Evolutionary conservation across 2,329 filamentous ascomycete species (phyloP).

Genomic region (Calonectria leucothoes): DNA sequence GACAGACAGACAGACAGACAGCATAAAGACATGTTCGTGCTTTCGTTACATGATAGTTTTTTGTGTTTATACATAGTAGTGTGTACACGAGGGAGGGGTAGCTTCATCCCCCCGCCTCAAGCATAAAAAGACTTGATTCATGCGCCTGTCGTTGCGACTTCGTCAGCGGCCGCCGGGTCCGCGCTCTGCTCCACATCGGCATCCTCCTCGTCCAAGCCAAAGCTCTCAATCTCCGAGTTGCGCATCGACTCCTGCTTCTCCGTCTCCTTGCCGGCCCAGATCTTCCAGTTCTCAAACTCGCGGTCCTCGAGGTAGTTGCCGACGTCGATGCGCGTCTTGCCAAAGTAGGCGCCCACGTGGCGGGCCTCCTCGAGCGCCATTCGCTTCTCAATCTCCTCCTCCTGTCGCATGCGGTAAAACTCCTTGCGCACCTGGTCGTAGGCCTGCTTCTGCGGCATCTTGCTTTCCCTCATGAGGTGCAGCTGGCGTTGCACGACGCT

Average conservation of each 20-base stretch:
- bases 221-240: slow-evolving; percentile 56
- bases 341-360: slow-evolving; percentile 89
- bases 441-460: slow-evolving; percentile 73
- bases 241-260: slow-evolving; percentile 53
- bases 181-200: slow-evolving; percentile 42
- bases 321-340: slow-evolving; percentile 78
- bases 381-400: slow-evolving; percentile 84
- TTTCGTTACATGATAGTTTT: slow-evolving; percentile 35
- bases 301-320: slow-evolving; percentile 85
- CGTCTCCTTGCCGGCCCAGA: slow-evolving; percentile 72
- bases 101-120: not conserved
- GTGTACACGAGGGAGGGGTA: slow-evolving; percentile 29
- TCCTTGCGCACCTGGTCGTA: slow-evolving; percentile 91
- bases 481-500: slow-evolving; percentile 94
- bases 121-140: slow-evolving; percentile 27
- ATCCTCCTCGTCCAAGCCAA: slow-evolving; percentile 50
- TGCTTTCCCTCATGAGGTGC: slow-evolving; percentile 79
- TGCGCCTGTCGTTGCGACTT: slow-evolving; percentile 18
- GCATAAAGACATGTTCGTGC: not conserved
- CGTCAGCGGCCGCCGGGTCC: slow-evolving; percentile 22
- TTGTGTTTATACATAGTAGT: slow-evolving; percentile 26
- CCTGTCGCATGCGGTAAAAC: slow-evolving; percentile 87
- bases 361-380: slow-evolving; percentile 90
- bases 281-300: slow-evolving; percentile 86
- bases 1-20: not conserved